A percentile compares a stretch with the other conserved stretches of the same genome.
Evolutionary conservation across 495 filamentous ascomycete genomes (phyloP).

Genomic region (Aspergillus conjunctus): DNA sequence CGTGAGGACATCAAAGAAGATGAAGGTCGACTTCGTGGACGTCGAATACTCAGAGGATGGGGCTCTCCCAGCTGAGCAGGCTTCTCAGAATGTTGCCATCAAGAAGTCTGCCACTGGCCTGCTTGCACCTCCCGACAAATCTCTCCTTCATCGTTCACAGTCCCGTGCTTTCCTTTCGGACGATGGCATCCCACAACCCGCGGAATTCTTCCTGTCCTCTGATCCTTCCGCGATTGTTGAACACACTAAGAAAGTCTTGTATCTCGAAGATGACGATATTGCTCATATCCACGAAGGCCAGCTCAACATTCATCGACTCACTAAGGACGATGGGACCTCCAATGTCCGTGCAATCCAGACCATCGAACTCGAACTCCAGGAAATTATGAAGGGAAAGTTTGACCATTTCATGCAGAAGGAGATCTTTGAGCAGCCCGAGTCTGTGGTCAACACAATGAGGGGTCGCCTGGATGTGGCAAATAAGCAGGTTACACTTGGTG

Average conservation of each 20-base stretch:
- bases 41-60: conserved; percentile 91
- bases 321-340: conserved; percentile 93
- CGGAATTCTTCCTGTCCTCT: conserved; percentile 97
- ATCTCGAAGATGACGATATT: conserved; percentile 98
- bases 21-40: conserved; percentile 99
- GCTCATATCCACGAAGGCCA: conserved; percentile 98
- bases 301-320: conserved; percentile 96
- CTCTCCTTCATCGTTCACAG: conserved; percentile 94
- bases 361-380: conserved; percentile 95
- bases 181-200: conserved; percentile 95
- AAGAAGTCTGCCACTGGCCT: conserved; percentile 86
- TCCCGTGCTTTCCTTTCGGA: conserved; percentile 98
- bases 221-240: conserved; percentile 98
- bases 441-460: conserved; percentile 99
- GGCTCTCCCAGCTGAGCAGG: conserved; percentile 88
- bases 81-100: conserved; percentile 92
- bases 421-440: conserved; percentile 99
- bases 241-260: conserved; percentile 99
- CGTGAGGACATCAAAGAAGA: conserved; percentile 92
- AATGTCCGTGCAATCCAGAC: conserved; percentile 98
- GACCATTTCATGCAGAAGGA: conserved; percentile 99
- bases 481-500: conserved; percentile 92
- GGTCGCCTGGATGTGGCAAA: conserved; percentile 91
- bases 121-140: conserved; percentile 90
- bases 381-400: conserved; percentile 99